Base-by-base conservation (phyloP, 345 rosid genomes). In the Linum usitatissimum region DNA sequence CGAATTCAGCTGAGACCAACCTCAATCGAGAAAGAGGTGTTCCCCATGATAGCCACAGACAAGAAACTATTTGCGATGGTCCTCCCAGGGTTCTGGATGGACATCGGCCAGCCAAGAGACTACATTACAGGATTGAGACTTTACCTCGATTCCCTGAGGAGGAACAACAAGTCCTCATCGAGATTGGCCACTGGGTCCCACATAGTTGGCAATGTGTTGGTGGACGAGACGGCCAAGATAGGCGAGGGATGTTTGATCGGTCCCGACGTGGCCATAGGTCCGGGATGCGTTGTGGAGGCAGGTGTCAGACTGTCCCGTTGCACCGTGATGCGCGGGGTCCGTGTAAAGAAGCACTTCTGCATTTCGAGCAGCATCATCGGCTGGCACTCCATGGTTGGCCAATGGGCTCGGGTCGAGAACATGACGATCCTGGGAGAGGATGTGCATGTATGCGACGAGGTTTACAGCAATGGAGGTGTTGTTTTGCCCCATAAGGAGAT, bases 11-110 rank as follows among this genome's bases (percentile, higher is more conserved):
- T 93, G 70, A 84, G 85, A 73, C 99, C 96, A 8, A 87, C 99
- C 31, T 93, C 99, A 2, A 93, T 93, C 20, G 99, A 93, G 72
- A 93, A 93, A 66, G 97, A 93, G 65, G 86, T 91, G 34, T 93
- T 93, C 82, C 99, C 99, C 3, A 86, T 86, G 78, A 90, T 93
- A 68, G 94, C 96, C 17, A 76, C 90, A 3, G 87, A 77, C 13
- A 72, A 79, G 63, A 80, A 83, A 66, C 94, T 93, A 60, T 90
- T 66, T 9, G 99, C 96, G 0, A 93, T 93, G 97, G 99, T 87
- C 49, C 81, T 93, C 54, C 96, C 97, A 0, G 99, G 99, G 19
- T 93, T 93, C 61, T 93, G 99, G 99, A 93, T 93, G 99, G 99
- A 93, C 80, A 87, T 93, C 56, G 99, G 99, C 60, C 99, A 93